A percentile compares a stretch with the other conserved stretches of the same genome.
These are phyloP conservation scores for Asterophora lycoperdoides DNA, from an alignment of 768 basidiomycete genomes.

Conservation along the genomic window DNA sequence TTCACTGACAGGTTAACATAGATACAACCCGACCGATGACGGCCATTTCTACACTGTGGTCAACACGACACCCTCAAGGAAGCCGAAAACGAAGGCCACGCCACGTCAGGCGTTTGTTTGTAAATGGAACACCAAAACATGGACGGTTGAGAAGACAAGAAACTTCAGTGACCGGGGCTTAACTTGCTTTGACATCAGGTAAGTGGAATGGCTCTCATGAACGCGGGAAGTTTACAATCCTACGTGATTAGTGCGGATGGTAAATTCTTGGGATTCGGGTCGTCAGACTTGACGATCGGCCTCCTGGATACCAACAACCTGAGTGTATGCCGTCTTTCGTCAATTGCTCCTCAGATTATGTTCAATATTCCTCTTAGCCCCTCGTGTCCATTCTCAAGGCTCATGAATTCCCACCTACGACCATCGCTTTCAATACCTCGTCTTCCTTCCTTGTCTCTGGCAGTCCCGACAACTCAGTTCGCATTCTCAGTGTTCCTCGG, in stretches of 20 bases:
- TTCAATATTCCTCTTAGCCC: constrained; percentile 47
- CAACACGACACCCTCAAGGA: constrained; percentile 64
- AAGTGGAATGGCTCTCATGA: constrained; percentile 16
- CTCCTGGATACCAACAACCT: constrained; percentile 77
- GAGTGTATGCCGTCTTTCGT: constrained; percentile 45
- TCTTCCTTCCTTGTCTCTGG: constrained; percentile 81
- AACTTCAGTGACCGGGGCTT: constrained; percentile 77
- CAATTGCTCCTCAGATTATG: neutral
- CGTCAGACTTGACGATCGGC: constrained; percentile 81
- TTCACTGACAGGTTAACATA: constrained; percentile 21
- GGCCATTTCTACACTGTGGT: constrained; percentile 63
- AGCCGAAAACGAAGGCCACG: constrained; percentile 46
- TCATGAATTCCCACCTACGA: constrained; percentile 92
- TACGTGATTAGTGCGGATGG: constrained; percentile 63
- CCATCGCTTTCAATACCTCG: constrained; percentile 81
- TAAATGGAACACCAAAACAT: constrained; percentile 70
- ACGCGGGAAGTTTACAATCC: neutral
- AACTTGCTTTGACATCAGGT: constrained; percentile 91
- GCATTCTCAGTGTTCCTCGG: constrained; percentile 72
- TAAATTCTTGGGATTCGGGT: constrained; percentile 77
- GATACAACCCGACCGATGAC: constrained; percentile 52
- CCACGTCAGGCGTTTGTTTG: constrained; percentile 60
- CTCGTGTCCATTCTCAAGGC: constrained; percentile 84
- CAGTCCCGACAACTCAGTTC: constrained; percentile 85
- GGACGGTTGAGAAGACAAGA: constrained; percentile 61